A percentile compares a stretch with the other conserved stretches of the same genome.
phyloP scores from a whole-genome alignment of 1,284 basidiomycete genomes.

The Amylostereum areolatum region DNA sequence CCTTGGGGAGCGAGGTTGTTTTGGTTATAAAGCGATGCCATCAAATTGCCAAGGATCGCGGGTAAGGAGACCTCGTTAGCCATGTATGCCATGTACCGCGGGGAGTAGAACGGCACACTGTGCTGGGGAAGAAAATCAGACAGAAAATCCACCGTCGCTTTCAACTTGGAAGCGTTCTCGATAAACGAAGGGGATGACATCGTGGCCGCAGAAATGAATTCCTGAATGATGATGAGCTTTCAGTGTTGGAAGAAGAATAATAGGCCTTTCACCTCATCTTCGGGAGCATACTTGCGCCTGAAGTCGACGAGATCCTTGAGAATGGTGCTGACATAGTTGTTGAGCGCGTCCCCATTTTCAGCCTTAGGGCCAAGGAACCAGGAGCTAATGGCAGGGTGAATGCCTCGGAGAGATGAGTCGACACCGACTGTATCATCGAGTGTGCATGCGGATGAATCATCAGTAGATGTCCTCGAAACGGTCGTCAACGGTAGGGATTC shows the following conservation, averaged over 20 bases:
- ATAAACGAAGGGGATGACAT: conserved; percentile 14
- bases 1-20: conserved; percentile 41
- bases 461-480: no score
- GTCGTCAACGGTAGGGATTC: no score
- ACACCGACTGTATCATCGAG: no score
- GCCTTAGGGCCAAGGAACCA: conserved; percentile 24
- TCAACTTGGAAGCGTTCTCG: conserved; percentile 11
- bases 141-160: conserved; percentile 10
- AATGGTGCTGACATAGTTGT: conserved; percentile 11
- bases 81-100: conserved; percentile 40
- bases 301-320: conserved; percentile 9
- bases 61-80: conserved; percentile 30
- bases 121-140: conserved; percentile 19
- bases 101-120: conserved; percentile 34
- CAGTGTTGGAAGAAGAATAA: no score
- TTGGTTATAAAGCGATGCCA: conserved; percentile 33
- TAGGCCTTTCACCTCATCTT: conserved; percentile 4
- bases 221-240: conserved; percentile 12
- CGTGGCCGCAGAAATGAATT: conserved; percentile 13
- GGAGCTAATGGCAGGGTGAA: conserved; percentile 22
- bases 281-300: conserved; percentile 13
- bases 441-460: no score
- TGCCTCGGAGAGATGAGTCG: background rate
- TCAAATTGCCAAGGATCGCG: conserved; percentile 31
- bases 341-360: conserved; percentile 19